Percentiles rank a stretch among this genome's conserved stretches.
These are phyloP conservation scores for Nyssa sinensis DNA, from an alignment of 148 eudicot species.

Conservation along the genomic window DNA sequence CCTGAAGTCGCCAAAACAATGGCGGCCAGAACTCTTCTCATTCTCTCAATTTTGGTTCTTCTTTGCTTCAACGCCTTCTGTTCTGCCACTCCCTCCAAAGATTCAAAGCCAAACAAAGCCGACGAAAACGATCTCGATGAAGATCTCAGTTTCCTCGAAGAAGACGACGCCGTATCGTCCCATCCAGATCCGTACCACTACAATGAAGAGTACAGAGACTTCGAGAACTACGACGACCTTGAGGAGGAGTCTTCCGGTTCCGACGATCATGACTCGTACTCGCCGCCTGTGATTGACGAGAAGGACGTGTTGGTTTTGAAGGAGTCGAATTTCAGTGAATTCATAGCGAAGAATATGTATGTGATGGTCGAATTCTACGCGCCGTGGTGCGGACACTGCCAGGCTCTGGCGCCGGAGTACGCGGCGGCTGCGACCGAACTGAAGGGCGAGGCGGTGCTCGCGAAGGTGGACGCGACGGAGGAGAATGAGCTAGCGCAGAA, in stretches of 20 bases:
- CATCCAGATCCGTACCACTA: constrained; percentile 17
- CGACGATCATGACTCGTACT: constrained; percentile 19
- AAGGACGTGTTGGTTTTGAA: constrained; percentile 66
- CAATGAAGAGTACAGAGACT: constrained; percentile 32
- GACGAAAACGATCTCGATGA: constrained; percentile 43
- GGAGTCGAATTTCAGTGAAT: constrained; percentile 45
- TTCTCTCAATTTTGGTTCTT: constrained; percentile 19
- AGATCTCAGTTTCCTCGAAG: constrained; percentile 64
- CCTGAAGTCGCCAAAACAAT: constrained; percentile 9
- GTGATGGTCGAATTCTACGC: constrained; percentile 94
- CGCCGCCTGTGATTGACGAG: constrained; percentile 47
- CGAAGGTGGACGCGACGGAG: constrained; percentile 79
- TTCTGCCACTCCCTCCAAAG: constrained; percentile 3
- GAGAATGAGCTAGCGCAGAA: constrained; percentile 62
- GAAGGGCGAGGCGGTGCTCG: constrained; percentile 60
- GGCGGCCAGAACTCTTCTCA: constrained; percentile 19
- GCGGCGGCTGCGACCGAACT: constrained; percentile 79
- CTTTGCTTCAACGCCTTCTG: constrained; percentile 18
- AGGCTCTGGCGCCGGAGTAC: constrained; percentile 76
- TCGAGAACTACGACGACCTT: constrained; percentile 61
- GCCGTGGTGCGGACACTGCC: constrained; percentile 93
- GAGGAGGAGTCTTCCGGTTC: constrained; percentile 29
- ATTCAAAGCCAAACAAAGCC: neutral
- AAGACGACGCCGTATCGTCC: constrained; percentile 28
- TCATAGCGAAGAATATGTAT: constrained; percentile 40